phyloP scores from a whole-genome alignment of 495 filamentous ascomycete species.

The Echria macrotheca region DNA sequence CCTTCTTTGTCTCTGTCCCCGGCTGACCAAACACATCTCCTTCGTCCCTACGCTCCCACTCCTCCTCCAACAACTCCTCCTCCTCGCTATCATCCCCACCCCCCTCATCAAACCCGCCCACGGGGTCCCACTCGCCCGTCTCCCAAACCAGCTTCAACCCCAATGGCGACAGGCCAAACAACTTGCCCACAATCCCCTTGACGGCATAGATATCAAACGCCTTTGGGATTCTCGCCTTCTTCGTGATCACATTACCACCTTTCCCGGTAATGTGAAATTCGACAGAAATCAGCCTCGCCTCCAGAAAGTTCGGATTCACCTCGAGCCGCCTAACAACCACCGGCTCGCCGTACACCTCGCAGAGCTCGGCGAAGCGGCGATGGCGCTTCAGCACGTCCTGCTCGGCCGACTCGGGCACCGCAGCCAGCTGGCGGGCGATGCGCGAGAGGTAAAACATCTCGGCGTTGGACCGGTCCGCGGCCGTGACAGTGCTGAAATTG shows the following conservation, averaged over 20 bases:
- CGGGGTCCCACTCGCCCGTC: conserved; percentile 79
- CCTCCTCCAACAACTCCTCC: conserved; percentile 4
- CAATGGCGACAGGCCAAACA: conserved; percentile 62
- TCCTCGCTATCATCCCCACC: conserved; percentile 30
- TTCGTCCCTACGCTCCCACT: no score
- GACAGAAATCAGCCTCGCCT: conserved; percentile 64
- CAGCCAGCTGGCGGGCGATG: conserved; percentile 68
- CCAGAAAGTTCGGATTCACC: conserved; percentile 63
- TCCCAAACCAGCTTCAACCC: conserved; percentile 66
- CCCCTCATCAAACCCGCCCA: conserved; percentile 56
- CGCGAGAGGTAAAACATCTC: conserved; percentile 87
- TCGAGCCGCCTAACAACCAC: conserved; percentile 45
- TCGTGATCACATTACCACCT: conserved; percentile 12
- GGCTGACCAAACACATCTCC: no score
- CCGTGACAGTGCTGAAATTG: conserved; percentile 72
- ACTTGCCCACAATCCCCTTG: conserved; percentile 66
- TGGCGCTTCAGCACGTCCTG: conserved; percentile 52
- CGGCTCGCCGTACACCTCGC: conserved; percentile 64
- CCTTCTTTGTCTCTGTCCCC: conserved; percentile 17
- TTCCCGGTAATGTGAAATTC: conserved; percentile 44
- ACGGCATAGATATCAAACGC: conserved; percentile 74
- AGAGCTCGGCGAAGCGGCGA: conserved; percentile 66
- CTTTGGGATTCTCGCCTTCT: conserved; percentile 53
- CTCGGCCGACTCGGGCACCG: conserved; percentile 50
- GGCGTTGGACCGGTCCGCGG: conserved; percentile 71